Conservation (phyloP, 2,329 filamentous ascomycete genomes). For the Pyrenophora graminea region DNA sequence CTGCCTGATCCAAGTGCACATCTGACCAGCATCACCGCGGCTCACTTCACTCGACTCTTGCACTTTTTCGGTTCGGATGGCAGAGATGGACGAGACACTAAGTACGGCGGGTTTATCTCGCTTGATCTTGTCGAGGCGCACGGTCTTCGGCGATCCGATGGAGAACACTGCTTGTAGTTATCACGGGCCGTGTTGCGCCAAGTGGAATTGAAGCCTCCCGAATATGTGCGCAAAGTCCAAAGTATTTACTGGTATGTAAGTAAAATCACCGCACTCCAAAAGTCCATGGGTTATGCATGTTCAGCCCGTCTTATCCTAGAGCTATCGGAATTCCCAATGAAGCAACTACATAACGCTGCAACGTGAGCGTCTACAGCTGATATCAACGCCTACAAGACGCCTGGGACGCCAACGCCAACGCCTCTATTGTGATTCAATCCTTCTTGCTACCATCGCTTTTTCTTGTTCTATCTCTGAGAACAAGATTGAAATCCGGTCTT, state of each 20-base stretch:
- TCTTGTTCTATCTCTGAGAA: constrained; percentile 32
- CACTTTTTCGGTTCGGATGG: background rate
- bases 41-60: background rate
- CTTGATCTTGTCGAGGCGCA: constrained; percentile 2
- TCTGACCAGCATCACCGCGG: constrained; percentile 8
- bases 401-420: background rate
- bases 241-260: too few species aligned
- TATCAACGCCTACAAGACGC: constrained; percentile 8
- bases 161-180: background rate
- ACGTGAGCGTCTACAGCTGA: constrained; percentile 5
- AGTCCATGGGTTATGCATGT: too few species aligned
- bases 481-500: constrained; percentile 37
- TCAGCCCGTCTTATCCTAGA: too few species aligned
- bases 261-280: too few species aligned
- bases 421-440: constrained; percentile 26
- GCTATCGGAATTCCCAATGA: background rate
- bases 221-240: too few species aligned
- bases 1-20: constrained; percentile 20
- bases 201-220: background rate
- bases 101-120: too few species aligned
- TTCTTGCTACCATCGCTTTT: constrained; percentile 34
- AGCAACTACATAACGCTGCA: background rate
- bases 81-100: background rate
- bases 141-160: constrained; percentile 8
- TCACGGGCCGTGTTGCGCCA: background rate